Conservation (phyloP, 345 rosid genomes). For the Salix purpurea region DNA sequence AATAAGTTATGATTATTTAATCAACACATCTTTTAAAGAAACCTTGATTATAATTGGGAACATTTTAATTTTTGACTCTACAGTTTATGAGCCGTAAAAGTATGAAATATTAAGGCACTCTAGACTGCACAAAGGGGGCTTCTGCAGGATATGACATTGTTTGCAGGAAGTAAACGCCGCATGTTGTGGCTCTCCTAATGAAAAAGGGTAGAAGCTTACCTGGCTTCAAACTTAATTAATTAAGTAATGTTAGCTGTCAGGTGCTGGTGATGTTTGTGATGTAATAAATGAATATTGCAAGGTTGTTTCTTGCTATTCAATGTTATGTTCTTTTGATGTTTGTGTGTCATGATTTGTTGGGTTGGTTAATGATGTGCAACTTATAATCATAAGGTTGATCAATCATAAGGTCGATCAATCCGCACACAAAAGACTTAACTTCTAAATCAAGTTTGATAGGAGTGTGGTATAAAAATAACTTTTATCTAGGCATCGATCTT, state of each 20-base stretch:
- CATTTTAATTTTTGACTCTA: no score
- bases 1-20: no score
- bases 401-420: no score
- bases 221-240: background rate
- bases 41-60: no score
- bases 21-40: no score
- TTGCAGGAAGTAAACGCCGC: constrained; percentile 34
- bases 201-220: background rate
- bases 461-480: no score
- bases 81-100: no score
- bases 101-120: constrained; percentile 7
- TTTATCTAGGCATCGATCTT: accelerated
- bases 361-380: background rate
- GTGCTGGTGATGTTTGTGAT: no score
- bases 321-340: background rate
- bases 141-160: constrained; percentile 50
- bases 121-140: constrained; percentile 47
- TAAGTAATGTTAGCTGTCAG: background rate
- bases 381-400: no score
- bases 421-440: no score
- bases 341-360: background rate
- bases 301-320: background rate
- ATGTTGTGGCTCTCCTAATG: background rate
- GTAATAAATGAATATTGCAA: background rate
- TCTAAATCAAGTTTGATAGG: no score